Evolutionary conservation across 139 green algal species (phyloP), one percentile per base, ranked within the genome.

Genomic region (Haematococcus lacustris): DNA sequence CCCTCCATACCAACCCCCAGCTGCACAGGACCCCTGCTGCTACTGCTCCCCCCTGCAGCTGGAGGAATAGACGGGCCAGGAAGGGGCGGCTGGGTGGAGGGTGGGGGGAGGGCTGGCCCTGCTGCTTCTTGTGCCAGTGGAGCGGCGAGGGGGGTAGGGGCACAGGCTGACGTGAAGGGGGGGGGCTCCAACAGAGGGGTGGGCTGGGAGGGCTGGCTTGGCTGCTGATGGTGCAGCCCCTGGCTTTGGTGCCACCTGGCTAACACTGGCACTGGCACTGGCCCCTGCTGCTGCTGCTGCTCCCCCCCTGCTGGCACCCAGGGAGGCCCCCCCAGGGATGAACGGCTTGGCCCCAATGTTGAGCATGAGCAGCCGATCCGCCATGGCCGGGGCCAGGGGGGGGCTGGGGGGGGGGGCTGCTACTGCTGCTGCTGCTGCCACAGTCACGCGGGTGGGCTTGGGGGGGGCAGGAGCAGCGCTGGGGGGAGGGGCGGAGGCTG

Each of bases 261-360:
- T 17, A n/a, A n/a, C n/a, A n/a, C n/a, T n/a, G n/a, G n/a, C n/a
- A n/a, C n/a, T n/a, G n/a, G n/a, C n/a, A n/a, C n/a, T n/a, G n/a
- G n/a, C n/a, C 43, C 21, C 28, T 68, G 61, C 33, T 68, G 61
- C 34, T 68, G 61, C 33, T 68, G 61, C 41, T 40, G 61, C 33
- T 65, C 5, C 25, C 21, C 53, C 59, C 30, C 3, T 40, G 53
- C 53, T 30, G 53, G 17, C 39, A 17, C 43, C 17, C 9, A 9
- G 43, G 43, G 9, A 17, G 59, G 51, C 13, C 51, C 51, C 3
- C 3, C 25, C 51, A 62, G 6, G 3, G 51, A 25, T 32, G 51
- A 4, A 5, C 25, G 25, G n/a, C n/a, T n/a, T n/a, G n/a, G n/a
- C n/a, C n/a, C n/a, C n/a, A n/a, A n/a, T n/a, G n/a, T n/a, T n/a